Conservation (phyloP, 2,329 filamentous ascomycete species). For the Nemania sp. region DNA sequence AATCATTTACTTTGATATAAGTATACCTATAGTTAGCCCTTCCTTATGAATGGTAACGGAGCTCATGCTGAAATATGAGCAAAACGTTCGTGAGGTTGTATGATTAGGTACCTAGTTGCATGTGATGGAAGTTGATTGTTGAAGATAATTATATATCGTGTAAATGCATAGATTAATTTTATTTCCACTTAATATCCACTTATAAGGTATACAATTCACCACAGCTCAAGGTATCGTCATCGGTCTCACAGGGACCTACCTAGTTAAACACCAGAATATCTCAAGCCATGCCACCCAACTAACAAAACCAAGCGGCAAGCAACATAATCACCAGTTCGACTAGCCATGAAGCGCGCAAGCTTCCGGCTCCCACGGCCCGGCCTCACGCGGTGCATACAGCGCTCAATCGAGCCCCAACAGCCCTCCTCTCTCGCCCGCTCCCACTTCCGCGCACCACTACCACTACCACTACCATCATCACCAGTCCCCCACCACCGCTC, state of each 20-base stretch:
- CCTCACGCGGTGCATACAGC: conserved; percentile 45
- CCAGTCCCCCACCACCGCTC: conserved; percentile 33
- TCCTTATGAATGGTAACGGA: too few species aligned
- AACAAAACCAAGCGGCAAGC: not conserved
- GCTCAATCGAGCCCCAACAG: conserved; percentile 43
- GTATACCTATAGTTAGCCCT: too few species aligned
- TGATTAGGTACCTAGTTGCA: too few species aligned
- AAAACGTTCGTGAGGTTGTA: too few species aligned
- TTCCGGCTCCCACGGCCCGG: conserved; percentile 41
- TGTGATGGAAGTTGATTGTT: too few species aligned
- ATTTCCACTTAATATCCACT: not conserved
- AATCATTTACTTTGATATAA: too few species aligned
- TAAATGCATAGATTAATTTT: too few species aligned
- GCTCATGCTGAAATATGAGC: too few species aligned
- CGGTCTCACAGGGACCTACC: not conserved
- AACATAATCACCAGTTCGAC: not conserved
- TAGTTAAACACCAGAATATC: not conserved
- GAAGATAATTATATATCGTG: too few species aligned
- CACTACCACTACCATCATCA: conserved; percentile 30
- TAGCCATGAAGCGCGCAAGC: conserved; percentile 44
- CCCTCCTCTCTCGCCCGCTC: conserved; percentile 15
- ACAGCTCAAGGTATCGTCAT: conserved; percentile 31
- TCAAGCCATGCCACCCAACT: conserved; percentile 15
- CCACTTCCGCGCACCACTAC: conserved; percentile 31
- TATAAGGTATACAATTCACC: not conserved